Percentiles rank a stretch among this genome's conserved stretches.
Conservation (phyloP, 2,329 filamentous ascomycete genomes). For the Myriosclerotinia curreyana region DNA sequence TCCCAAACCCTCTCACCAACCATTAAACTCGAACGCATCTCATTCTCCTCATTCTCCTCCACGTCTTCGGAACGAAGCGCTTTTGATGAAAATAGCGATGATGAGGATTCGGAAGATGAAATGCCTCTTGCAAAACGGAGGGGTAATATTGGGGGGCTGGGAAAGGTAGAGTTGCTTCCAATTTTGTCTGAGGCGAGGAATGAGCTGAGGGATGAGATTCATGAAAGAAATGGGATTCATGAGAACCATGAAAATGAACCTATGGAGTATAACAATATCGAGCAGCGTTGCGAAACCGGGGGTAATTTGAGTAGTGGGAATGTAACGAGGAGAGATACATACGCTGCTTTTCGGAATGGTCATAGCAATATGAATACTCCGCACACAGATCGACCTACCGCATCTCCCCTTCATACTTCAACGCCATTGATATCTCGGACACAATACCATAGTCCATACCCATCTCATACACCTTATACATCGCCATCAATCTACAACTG, state of each 20-base stretch:
- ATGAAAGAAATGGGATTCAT: no score
- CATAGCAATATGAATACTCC: no score
- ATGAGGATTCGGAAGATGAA: constrained; percentile 31
- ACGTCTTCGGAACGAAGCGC: background rate
- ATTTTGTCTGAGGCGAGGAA: no score
- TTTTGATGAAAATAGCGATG: background rate
- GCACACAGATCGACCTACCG: no score
- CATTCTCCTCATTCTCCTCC: background rate
- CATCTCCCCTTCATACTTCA: no score
- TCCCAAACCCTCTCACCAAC: background rate
- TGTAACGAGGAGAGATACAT: no score
- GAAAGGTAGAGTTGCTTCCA: background rate
- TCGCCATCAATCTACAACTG: background rate
- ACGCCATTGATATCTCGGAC: no score
- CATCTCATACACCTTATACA: background rate
- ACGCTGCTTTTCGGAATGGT: no score
- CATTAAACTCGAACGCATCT: background rate
- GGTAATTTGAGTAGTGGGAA: no score
- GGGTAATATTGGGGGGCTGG: background rate
- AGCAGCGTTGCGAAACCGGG: no score
- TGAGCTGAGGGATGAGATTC: background rate
- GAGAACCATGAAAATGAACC: no score
- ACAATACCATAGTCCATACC: background rate
- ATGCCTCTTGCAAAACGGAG: constrained; percentile 32
- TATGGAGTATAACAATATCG: no score